phyloP scores from a whole-genome alignment of 495 filamentous ascomycete species.

The Podospora conica region DNA sequence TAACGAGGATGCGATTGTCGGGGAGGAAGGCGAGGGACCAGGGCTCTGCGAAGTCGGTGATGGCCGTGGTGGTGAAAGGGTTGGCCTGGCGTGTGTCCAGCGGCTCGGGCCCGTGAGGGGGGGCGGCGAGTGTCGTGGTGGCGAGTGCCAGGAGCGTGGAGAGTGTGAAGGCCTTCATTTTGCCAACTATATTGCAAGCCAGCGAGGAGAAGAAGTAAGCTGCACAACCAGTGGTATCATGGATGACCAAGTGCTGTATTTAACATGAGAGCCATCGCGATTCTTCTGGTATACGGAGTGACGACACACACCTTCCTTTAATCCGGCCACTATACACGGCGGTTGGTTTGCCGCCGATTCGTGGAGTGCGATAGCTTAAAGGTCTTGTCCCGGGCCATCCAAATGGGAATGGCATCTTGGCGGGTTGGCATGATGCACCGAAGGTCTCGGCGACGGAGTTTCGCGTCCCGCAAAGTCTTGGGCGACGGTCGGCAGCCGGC shows the following conservation, averaged over 20 bases:
- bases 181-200: not conserved
- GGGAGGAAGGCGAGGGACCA: constrained; percentile 35
- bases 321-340: not conserved
- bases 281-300: not conserved
- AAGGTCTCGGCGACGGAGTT: constrained; percentile 1
- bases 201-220: not conserved
- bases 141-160: not conserved
- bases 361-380: not conserved
- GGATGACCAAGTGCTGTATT: not conserved
- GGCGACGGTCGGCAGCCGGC: not conserved
- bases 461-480: not conserved
- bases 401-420: not conserved
- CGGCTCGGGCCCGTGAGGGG: constrained; percentile 10
- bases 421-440: not conserved
- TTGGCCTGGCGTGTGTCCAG: constrained; percentile 27
- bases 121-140: not conserved
- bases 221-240: not conserved
- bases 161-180: not conserved
- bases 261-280: not conserved
- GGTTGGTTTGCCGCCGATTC: not conserved
- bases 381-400: constrained; percentile 1
- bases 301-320: not conserved
- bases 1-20: constrained; percentile 33
- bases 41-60: constrained; percentile 28
- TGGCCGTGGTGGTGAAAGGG: constrained; percentile 27